Percentiles rank a stretch among this genome's conserved stretches.
Evolutionary conservation across 139 green algal genomes (phyloP).

Genomic region (Micractinium conductrix): DNA sequence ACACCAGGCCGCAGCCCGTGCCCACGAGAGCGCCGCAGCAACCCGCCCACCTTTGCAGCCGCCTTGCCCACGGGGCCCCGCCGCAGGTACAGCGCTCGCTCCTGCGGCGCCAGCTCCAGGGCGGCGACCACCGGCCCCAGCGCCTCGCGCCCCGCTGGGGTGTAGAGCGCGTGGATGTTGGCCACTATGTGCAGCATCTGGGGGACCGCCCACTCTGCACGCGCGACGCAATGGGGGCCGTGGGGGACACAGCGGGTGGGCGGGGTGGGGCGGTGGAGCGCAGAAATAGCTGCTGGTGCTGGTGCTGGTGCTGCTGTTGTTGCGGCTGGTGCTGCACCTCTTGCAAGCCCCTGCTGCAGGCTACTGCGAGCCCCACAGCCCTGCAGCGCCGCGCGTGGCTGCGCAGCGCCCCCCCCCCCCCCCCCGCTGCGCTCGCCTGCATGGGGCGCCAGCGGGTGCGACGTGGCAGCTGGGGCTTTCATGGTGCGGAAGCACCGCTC

Average conservation of each 20-base stretch:
- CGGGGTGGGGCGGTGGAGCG: no score
- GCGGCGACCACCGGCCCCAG: conserved; percentile 43
- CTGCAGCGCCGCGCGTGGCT: no score
- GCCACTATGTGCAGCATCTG: conserved; percentile 41
- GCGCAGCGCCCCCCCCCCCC: neutral
- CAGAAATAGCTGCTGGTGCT: no score
- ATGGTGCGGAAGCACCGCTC: conserved; percentile 63
- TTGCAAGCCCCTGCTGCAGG: neutral
- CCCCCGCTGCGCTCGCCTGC: neutral
- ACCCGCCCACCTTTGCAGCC: neutral
- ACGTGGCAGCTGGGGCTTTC: neutral
- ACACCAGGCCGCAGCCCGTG: no score
- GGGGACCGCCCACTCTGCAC: conserved; percentile 39
- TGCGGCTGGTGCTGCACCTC: no score
- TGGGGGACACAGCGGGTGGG: neutral
- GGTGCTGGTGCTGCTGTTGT: no score
- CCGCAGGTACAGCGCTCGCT: conserved; percentile 68
- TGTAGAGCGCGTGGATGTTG: conserved; percentile 64
- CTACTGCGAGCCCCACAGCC: neutral
- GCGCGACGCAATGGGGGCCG: neutral
- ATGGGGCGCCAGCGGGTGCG: conserved; percentile 35
- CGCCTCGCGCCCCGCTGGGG: conserved; percentile 37
- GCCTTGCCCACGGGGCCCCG: conserved; percentile 28
- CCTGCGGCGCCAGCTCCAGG: conserved; percentile 68
- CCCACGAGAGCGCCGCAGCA: no score